These are phyloP conservation scores for Fusarium sp. DNA, from an alignment of 2,329 filamentous ascomycete species.

Conservation along the genomic window DNA sequence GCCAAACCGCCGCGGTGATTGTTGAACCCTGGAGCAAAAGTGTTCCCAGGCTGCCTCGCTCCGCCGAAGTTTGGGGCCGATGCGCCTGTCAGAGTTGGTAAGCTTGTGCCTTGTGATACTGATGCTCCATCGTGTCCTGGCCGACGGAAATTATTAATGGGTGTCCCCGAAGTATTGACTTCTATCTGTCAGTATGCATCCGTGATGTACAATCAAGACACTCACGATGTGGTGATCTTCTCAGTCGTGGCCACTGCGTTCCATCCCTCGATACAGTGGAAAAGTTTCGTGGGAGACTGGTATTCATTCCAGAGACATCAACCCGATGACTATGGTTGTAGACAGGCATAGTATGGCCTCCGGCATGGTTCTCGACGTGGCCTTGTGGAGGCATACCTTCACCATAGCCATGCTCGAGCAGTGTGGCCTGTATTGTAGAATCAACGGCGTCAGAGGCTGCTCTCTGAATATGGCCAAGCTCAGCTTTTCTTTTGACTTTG, in stretches of 20 bases:
- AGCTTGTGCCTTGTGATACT: slow-evolving; percentile 10
- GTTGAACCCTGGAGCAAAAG: slow-evolving; percentile 37
- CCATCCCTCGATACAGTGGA: slow-evolving; percentile 26
- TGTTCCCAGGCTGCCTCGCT: slow-evolving; percentile 14
- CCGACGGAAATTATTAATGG: slow-evolving; percentile 22
- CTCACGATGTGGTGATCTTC: slow-evolving; percentile 34
- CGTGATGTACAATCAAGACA: neutral
- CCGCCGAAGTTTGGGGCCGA: slow-evolving; percentile 20
- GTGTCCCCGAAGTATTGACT: slow-evolving; percentile 27
- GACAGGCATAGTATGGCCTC: slow-evolving; percentile 4
- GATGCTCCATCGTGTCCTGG: slow-evolving; percentile 25
- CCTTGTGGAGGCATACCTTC: slow-evolving; percentile 7
- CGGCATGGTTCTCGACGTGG: neutral
- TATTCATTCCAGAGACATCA: slow-evolving; percentile 39
- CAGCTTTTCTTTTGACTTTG: slow-evolving; percentile 68
- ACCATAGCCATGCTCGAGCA: slow-evolving; percentile 18
- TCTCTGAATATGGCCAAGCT: slow-evolving; percentile 67
- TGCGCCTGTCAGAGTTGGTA: slow-evolving; percentile 19
- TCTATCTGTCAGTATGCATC: slow-evolving; percentile 15
- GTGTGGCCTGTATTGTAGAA: slow-evolving; percentile 43
- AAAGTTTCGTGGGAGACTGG: slow-evolving; percentile 26
- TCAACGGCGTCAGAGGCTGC: slow-evolving; percentile 64
- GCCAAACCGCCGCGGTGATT: slow-evolving; percentile 40
- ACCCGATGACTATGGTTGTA: slow-evolving; percentile 35
- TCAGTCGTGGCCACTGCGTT: slow-evolving; percentile 35